Conservation (phyloP, 306 rosid species). For the Gastrolobium bilobum region DNA sequence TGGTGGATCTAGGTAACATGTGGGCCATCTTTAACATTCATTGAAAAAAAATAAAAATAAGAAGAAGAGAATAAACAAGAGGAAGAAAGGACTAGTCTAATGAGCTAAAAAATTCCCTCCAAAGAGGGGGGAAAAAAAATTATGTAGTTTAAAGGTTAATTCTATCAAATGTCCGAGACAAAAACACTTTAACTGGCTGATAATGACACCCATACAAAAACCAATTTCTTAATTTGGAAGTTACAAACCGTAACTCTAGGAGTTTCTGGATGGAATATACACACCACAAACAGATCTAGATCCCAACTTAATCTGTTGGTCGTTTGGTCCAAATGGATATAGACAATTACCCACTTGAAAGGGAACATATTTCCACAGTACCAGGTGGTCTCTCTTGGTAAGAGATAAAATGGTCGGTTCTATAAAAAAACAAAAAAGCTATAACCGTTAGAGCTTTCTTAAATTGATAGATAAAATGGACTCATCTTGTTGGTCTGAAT, state of each 20-base stretch:
- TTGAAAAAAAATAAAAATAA: neutral
- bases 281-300: constrained; percentile 11
- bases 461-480: constrained; percentile 39
- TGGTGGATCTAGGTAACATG: constrained; percentile 28
- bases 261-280: constrained; percentile 46
- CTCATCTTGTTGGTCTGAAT: constrained; percentile 5
- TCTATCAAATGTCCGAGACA: neutral
- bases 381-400: constrained; percentile 21
- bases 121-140: constrained; percentile 24
- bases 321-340: neutral
- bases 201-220: constrained; percentile 25
- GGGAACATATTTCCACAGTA: constrained; percentile 24
- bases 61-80: neutral
- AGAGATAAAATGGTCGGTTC: constrained; percentile 71
- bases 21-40: constrained; percentile 24
- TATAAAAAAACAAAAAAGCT: constrained; percentile 38
- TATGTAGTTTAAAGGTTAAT: constrained; percentile 2
- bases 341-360: neutral
- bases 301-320: neutral
- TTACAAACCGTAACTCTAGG: constrained; percentile 52
- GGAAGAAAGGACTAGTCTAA: neutral
- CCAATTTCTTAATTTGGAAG: constrained; percentile 33
- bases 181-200: constrained; percentile 27
- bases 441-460: constrained; percentile 39
- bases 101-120: neutral